Conservation (phyloP, 306 rosid genomes). For the Heteromeles arbutifolia region DNA sequence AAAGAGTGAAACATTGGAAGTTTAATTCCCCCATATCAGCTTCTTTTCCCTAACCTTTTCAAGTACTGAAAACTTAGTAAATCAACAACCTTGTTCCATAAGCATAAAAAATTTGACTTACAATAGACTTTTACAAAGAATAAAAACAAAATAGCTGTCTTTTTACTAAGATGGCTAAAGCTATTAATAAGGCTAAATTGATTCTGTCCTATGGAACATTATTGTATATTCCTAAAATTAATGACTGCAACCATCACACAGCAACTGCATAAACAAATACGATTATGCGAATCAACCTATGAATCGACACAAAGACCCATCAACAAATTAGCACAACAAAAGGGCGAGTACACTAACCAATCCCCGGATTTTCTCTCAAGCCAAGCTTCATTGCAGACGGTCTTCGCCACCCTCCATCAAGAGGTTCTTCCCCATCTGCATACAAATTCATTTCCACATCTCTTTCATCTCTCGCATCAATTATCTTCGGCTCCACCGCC, state of each 20-base stretch:
- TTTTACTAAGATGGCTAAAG: background rate
- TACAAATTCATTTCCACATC: slow-evolving; percentile 36
- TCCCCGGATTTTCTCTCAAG: slow-evolving; percentile 58
- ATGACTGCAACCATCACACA: background rate
- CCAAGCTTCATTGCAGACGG: slow-evolving; percentile 55
- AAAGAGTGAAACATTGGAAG: background rate
- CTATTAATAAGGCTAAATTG: background rate
- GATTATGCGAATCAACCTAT: background rate
- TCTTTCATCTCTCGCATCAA: slow-evolving; percentile 23
- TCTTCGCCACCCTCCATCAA: slow-evolving; percentile 38
- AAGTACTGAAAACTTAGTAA: background rate
- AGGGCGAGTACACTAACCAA: slow-evolving; percentile 43
- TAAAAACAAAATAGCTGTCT: background rate
- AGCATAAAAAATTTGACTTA: background rate
- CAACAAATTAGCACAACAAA: background rate
- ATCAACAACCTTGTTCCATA: background rate
- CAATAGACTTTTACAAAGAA: background rate
- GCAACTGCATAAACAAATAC: slow-evolving; percentile 1
- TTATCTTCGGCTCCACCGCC: slow-evolving; percentile 34
- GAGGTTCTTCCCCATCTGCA: slow-evolving; percentile 36
- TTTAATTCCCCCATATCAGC: background rate
- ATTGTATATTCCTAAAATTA: background rate
- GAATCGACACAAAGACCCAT: background rate
- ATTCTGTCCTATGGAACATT: background rate
- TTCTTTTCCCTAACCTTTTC: background rate